A percentile compares a stretch with the other conserved stretches of the same genome.
phyloP scores from a whole-genome alignment of 768 basidiomycete species.

The Nidula microcarpa region DNA sequence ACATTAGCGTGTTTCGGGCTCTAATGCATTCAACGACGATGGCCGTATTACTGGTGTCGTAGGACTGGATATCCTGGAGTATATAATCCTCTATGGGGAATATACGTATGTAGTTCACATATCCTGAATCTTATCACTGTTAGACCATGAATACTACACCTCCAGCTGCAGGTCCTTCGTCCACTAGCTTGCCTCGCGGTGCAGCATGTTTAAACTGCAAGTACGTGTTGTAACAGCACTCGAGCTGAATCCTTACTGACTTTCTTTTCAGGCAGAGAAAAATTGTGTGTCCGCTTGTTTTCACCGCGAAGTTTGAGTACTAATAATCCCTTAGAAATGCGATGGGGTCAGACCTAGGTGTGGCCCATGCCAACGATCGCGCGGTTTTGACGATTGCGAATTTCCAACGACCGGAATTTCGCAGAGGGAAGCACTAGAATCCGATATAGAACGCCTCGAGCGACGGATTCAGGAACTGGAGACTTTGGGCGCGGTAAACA shows the following conservation, averaged over 20 bases:
- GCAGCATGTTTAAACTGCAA: slow-evolving; percentile 52
- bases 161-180: neutral
- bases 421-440: slow-evolving; percentile 42
- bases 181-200: slow-evolving; percentile 35
- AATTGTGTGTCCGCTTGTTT: slow-evolving; percentile 27
- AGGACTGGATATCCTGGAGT: neutral
- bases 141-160: neutral
- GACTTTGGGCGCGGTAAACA: slow-evolving; percentile 11
- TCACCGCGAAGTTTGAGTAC: neutral
- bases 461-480: slow-evolving; percentile 40
- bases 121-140: neutral
- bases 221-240: slow-evolving; percentile 19
- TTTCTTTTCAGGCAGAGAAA: slow-evolving; percentile 37
- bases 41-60: no score
- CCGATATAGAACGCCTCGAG: slow-evolving; percentile 39
- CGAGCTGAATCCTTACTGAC: neutral
- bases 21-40: no score
- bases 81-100: neutral
- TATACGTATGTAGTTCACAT: neutral
- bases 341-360: slow-evolving; percentile 50
- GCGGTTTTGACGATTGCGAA: slow-evolving; percentile 50
- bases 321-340: slow-evolving; percentile 37
- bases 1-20: no score
- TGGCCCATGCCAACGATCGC: slow-evolving; percentile 42
- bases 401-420: slow-evolving; percentile 44